phyloP scores from a whole-genome alignment of 345 rosid genomes.

The Acer campestre region DNA sequence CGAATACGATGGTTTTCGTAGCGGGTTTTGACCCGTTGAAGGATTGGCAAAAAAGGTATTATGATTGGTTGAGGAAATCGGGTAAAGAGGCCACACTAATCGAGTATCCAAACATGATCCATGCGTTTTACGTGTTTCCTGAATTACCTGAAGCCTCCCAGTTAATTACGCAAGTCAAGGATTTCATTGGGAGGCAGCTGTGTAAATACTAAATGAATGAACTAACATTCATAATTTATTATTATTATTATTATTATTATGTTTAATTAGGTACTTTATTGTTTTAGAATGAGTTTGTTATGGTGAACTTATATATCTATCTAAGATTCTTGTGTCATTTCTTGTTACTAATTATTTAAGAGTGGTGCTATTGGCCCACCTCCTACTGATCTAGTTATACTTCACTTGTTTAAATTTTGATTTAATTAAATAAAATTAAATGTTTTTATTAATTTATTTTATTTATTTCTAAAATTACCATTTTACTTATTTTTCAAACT shows the following conservation, averaged over 20 bases:
- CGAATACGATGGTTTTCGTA: slow-evolving; percentile 50
- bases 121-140: slow-evolving; percentile 79
- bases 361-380: too few relatives aligned
- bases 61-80: slow-evolving; percentile 61
- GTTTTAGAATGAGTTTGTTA: too few relatives aligned
- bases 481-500: too few relatives aligned
- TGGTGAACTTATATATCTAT: too few relatives aligned
- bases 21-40: slow-evolving; percentile 74
- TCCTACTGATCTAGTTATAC: too few relatives aligned
- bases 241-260: neutral
- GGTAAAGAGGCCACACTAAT: slow-evolving; percentile 63
- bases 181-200: slow-evolving; percentile 39
- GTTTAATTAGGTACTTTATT: neutral
- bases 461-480: too few relatives aligned
- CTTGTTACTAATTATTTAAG: too few relatives aligned
- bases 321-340: too few relatives aligned
- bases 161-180: slow-evolving; percentile 50
- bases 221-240: neutral
- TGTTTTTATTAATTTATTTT: too few relatives aligned
- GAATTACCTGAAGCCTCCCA: slow-evolving; percentile 55
- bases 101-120: slow-evolving; percentile 74
- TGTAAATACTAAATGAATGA: neutral
- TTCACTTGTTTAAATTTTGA: too few relatives aligned
- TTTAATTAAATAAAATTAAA: too few relatives aligned
- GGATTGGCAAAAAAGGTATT: slow-evolving; percentile 81